Evolutionary conservation across 768 basidiomycete species (phyloP).

Genomic region (Tricholoma sp.): DNA sequence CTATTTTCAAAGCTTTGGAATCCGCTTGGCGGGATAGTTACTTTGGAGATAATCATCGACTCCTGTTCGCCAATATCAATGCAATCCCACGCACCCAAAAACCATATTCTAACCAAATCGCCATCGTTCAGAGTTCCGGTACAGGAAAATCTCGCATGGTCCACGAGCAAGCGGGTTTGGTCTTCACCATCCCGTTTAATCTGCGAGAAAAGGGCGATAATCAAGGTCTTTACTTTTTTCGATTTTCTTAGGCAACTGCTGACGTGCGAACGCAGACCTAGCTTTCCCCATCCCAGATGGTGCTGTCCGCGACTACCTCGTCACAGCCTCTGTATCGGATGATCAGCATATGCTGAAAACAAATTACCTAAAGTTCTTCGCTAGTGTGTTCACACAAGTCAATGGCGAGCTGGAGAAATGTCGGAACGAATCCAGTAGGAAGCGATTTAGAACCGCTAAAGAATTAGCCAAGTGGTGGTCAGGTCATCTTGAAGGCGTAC

Average conservation of each 20-base stretch:
- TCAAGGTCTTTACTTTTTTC: not conserved
- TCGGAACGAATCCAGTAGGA: not conserved
- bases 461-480: constrained; percentile 1
- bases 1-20: not conserved
- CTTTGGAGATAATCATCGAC: not conserved
- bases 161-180: constrained; percentile 10
- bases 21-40: not conserved
- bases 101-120: constrained; percentile 11
- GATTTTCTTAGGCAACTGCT: not conserved
- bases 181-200: constrained; percentile 14
- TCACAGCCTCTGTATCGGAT: not conserved
- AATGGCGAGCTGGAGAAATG: not conserved
- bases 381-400: not conserved
- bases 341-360: not conserved
- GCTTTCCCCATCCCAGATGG: not conserved
- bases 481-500: not conserved
- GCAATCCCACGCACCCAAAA: not conserved
- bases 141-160: constrained; percentile 16
- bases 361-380: not conserved
- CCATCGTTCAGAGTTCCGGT: constrained; percentile 15
- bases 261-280: not conserved
- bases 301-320: not conserved
- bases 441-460: not conserved
- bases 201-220: not conserved
- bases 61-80: not conserved